Conservation (phyloP, 179 eudicot genomes). For the Silene vulgaris region DNA sequence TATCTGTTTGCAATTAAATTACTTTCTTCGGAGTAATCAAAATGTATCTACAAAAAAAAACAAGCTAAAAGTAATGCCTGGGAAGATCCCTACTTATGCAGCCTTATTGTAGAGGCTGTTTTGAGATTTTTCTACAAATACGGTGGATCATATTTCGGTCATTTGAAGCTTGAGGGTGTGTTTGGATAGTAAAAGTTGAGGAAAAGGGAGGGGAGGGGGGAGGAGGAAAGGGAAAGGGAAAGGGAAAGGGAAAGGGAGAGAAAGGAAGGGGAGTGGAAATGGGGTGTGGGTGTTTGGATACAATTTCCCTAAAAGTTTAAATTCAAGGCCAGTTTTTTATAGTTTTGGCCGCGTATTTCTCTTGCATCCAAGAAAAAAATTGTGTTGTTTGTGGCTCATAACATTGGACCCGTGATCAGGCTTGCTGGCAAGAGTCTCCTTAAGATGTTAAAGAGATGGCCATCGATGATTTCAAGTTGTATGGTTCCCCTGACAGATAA, state of each 20-base stretch:
- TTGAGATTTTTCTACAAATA: background rate
- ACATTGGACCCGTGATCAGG: conserved; percentile 39
- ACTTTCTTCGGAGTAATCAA: background rate
- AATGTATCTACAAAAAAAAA: background rate
- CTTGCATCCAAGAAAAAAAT: background rate
- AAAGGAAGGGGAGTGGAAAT: too few species aligned
- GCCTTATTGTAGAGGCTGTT: conserved; percentile 8
- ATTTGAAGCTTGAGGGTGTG: background rate
- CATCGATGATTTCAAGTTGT: conserved; percentile 68
- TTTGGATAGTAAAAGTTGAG: too few species aligned
- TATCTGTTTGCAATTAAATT: conserved; percentile 3
- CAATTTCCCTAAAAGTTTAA: too few species aligned
- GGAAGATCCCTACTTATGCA: background rate
- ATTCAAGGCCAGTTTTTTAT: background rate
- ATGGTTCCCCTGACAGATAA: conserved; percentile 58
- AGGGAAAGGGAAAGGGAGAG: too few species aligned
- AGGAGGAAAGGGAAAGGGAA: too few species aligned
- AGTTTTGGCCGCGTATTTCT: background rate
- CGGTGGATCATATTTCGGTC: background rate
- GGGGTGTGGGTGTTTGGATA: too few species aligned
- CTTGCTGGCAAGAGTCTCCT: conserved; percentile 84
- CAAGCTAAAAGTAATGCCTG: background rate
- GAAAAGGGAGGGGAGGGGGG: too few species aligned
- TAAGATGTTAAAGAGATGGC: conserved; percentile 95
- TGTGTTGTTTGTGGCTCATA: conserved; percentile 14